These are phyloP conservation scores for Bruguiera parviflora DNA, from an alignment of 345 rosid genomes.

Conservation along the genomic window DNA sequence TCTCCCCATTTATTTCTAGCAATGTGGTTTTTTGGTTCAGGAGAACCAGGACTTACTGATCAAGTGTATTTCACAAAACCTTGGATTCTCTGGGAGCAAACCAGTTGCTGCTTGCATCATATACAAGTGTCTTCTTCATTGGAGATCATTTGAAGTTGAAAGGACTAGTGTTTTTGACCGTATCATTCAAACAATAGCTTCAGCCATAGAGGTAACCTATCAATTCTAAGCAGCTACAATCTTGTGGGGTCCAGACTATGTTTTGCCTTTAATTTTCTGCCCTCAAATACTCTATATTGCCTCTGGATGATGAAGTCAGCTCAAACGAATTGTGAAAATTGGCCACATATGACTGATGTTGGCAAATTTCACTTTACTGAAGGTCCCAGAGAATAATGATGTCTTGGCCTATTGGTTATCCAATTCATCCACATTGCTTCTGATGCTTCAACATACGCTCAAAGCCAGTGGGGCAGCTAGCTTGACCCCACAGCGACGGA, in stretches of 20 bases:
- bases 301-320: constrained; percentile 10
- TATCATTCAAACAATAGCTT: constrained; percentile 89
- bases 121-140: constrained; percentile 93
- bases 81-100: constrained; percentile 85
- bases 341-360: constrained; percentile 20
- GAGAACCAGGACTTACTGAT: constrained; percentile 88
- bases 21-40: constrained; percentile 42
- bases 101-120: constrained; percentile 95
- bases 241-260: background rate
- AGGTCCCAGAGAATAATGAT: constrained; percentile 85
- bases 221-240: background rate
- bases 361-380: constrained; percentile 27
- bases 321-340: constrained; percentile 10
- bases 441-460: constrained; percentile 89
- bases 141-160: constrained; percentile 99
- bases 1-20: constrained; percentile 5
- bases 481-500: constrained; percentile 93
- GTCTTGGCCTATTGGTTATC: constrained; percentile 92
- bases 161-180: constrained; percentile 93
- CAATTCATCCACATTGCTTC: constrained; percentile 79
- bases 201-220: constrained; percentile 66
- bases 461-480: constrained; percentile 98
- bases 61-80: constrained; percentile 84
- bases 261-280: background rate
- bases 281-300: background rate